A percentile compares a stretch with the other conserved stretches of the same genome.
These are phyloP conservation scores for Pseudogymnoascus sp. DNA, from an alignment of 2,329 filamentous ascomycete species.

Conservation along the genomic window DNA sequence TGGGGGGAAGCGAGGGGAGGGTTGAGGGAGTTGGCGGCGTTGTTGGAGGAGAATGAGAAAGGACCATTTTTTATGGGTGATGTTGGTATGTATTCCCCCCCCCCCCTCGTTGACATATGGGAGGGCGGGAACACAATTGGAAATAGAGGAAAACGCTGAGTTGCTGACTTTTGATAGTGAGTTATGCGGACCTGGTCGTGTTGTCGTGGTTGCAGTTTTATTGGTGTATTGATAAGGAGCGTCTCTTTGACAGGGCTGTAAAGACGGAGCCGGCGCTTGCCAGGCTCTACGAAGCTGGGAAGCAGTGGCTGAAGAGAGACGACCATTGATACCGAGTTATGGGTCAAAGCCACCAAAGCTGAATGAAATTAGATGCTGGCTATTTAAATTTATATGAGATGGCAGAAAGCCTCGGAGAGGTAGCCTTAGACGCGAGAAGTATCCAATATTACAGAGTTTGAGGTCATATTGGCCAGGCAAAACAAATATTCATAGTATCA, in stretches of 20 bases:
- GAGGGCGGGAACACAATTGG: background rate
- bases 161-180: slow-evolving; percentile 23
- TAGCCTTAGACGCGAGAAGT: too few species aligned
- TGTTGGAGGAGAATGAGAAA: slow-evolving; percentile 34
- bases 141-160: background rate
- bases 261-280: slow-evolving; percentile 21
- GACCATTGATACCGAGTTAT: slow-evolving; percentile 14
- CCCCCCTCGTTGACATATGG: too few species aligned
- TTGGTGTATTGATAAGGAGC: slow-evolving; percentile 30
- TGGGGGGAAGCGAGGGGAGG: slow-evolving; percentile 41
- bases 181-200: slow-evolving; percentile 52
- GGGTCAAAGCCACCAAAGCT: too few species aligned
- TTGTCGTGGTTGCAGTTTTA: slow-evolving; percentile 40
- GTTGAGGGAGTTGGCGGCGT: slow-evolving; percentile 34
- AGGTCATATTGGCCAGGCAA: too few species aligned
- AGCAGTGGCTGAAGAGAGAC: slow-evolving; percentile 21
- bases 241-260: slow-evolving; percentile 31
- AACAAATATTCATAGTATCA: background rate
- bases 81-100: too few species aligned
- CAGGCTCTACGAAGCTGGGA: slow-evolving; percentile 17
- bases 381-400: background rate
- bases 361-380: too few species aligned
- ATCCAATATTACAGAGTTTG: too few species aligned
- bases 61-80: slow-evolving; percentile 56
- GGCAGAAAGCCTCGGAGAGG: background rate